Base-by-base conservation (phyloP, 768 basidiomycete species). In the Rhizopogon sp. region DNA sequence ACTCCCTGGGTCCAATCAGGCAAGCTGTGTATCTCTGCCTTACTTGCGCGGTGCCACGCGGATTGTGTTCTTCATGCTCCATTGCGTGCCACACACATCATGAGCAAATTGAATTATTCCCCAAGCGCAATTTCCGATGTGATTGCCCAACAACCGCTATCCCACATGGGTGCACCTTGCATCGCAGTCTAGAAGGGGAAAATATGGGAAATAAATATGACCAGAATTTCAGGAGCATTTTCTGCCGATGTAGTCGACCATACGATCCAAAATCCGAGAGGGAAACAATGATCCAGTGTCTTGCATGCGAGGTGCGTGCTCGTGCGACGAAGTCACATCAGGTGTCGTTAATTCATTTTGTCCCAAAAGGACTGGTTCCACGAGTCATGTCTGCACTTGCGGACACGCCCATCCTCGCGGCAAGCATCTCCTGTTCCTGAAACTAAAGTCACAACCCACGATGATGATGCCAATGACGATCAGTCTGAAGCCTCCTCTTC, bases 201-300 rank as follows among this genome's bases (percentile, higher is more conserved):
- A 93, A 92, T 62, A 60, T 58, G 42, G 61, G 68, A 11, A 93
- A 93, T 61, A 50, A 60, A 40, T 93, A 93, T 61, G 82, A 83
- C 3, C 85, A 84, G 60, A 93, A 93, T 70, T 93, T 90, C 65
- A 69, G 71, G 25, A 80, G 76, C 28, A 58, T 74, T 29, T 93
- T 93, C 65, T 93, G 91, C 69, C 78, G 91, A 31, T 93, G 91
- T 66, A 78, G 80, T 42, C 70, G 80, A 58, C 68, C 79, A 41
- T 93, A 93, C 62, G 85, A 93, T 64, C 79, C 87, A 31, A 78
- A 79, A 60, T 82, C 73, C 17, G 91, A 93, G 70, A 69, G 68
- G 56, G 91, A 93, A 71, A 88, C 90, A 3, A 93, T 93, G 91
- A 85, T 93, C 31, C 91, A 93, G 72, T 93, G 91, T 66, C 70